phyloP scores from a whole-genome alignment of 2,329 filamentous ascomycete species.

The Lachnellula suecica region DNA sequence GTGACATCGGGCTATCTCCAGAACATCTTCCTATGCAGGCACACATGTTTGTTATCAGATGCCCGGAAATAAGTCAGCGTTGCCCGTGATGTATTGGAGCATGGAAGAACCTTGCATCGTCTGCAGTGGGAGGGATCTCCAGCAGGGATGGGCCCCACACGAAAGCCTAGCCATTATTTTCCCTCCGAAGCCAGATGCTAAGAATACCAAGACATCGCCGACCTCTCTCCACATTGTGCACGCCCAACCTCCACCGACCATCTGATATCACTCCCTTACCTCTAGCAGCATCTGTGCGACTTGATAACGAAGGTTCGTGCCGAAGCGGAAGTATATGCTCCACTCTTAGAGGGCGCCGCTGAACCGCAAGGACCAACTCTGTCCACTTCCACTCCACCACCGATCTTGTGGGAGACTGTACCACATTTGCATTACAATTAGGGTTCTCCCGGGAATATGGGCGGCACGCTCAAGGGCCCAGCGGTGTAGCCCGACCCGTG shows the following conservation, averaged over 20 bases:
- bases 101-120: constrained; percentile 19
- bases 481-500: constrained; percentile 13
- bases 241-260: neutral
- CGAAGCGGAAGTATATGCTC: constrained; percentile 1
- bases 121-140: constrained; percentile 21
- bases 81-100: constrained; percentile 10
- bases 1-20: constrained; percentile 1
- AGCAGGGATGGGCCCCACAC: constrained; percentile 10
- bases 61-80: too few relatives aligned
- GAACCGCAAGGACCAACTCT: neutral
- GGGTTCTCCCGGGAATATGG: too few relatives aligned
- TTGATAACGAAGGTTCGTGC: constrained; percentile 6
- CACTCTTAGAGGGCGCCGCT: too few relatives aligned
- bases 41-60: too few relatives aligned
- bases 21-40: too few relatives aligned
- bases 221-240: neutral
- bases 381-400: neutral
- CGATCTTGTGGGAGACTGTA: too few relatives aligned
- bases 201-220: neutral
- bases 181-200: neutral
- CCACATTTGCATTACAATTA: too few relatives aligned
- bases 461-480: constrained; percentile 3
- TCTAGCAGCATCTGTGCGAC: neutral
- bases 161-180: neutral
- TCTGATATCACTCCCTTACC: neutral